Base-by-base conservation (phyloP, 768 basidiomycete species). In the Macrolepiota albuminosa region DNA sequence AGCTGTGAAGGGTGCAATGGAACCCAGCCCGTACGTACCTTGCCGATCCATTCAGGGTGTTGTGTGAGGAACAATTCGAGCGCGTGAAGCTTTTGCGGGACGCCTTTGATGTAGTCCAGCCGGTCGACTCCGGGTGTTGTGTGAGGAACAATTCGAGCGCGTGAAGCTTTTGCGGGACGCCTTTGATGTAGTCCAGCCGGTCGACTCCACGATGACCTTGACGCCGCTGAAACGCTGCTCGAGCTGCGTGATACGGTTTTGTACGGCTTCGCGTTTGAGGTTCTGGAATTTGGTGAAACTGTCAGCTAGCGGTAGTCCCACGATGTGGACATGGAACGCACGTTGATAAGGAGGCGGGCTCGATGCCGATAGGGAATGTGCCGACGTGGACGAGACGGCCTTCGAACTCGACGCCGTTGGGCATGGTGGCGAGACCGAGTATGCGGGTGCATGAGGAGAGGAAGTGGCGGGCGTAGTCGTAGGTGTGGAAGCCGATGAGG, bases 31-130 rank as follows among this genome's bases (percentile, higher is more conserved):
- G 21, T 21, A 21, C 21, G 21, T 21, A 86, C 91, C 81, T 96
- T 99, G 67, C 97, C 97, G 67, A 98, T 93, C 95, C 95, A 98
- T 74, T 99, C 97, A 4, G 97, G 97, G 71, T 99, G 96, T 65
- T 98, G 95, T 21, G 89, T 86, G 36, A 99, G 82, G 84, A 99
- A 99, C 46, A 96, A 84, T 70, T 99, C 97, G 59, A 99, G 84
- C 0, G 93, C 95, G 70, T 98, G 94, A 51, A 99, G 75, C 75
- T 99, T 99, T 73, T 99, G 97, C 1, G 97, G 97, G 37, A 99
- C 94, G 68, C 97, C 97, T 81, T 99, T 99, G 87, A 99, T 98
- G 76, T 99, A 99, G 72, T 99, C 97, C 56, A 99, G 82, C n/a
- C n/a, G n/a, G n/a, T n/a, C n/a, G n/a, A n/a, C n/a, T n/a, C n/a